phyloP scores from a whole-genome alignment of 768 basidiomycete species.

The Suillus placidus region DNA sequence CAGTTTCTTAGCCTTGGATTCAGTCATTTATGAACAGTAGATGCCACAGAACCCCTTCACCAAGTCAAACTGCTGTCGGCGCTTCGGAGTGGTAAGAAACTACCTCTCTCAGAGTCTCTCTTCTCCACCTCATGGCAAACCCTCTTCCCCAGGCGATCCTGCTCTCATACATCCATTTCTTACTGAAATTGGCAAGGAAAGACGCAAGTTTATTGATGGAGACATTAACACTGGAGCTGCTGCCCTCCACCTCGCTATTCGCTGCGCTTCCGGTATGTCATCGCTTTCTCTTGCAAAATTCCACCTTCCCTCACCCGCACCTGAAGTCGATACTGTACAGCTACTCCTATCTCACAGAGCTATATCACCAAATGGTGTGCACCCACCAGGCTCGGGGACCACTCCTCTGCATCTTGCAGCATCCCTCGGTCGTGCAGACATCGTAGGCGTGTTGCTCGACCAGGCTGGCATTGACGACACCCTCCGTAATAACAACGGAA shows the following conservation, averaged over 20 bases:
- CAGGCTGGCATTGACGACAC: slow-evolving; percentile 84
- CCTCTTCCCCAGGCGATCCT: slow-evolving; percentile 59
- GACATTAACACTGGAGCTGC: slow-evolving; percentile 70
- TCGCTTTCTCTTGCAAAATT: neutral
- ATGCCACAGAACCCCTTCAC: slow-evolving; percentile 49
- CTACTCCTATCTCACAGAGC: slow-evolving; percentile 71
- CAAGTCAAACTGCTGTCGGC: slow-evolving; percentile 69
- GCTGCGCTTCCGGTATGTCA: slow-evolving; percentile 72
- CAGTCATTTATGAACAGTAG: slow-evolving; percentile 21
- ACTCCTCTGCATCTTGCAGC: slow-evolving; percentile 78
- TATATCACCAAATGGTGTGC: slow-evolving; percentile 77
- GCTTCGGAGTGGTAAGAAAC: slow-evolving; percentile 56
- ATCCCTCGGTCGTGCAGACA: slow-evolving; percentile 69
- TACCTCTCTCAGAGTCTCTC: neutral
- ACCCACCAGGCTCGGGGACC: slow-evolving; percentile 70
- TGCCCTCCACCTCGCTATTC: slow-evolving; percentile 80
- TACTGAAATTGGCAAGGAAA: slow-evolving; percentile 72
- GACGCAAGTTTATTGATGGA: slow-evolving; percentile 48
- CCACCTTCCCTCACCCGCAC: slow-evolving; percentile 6
- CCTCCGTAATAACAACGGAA: slow-evolving; percentile 64
- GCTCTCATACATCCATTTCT: slow-evolving; percentile 81
- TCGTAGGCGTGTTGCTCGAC: slow-evolving; percentile 75
- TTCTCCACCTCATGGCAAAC: slow-evolving; percentile 3
- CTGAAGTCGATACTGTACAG: slow-evolving; percentile 65
- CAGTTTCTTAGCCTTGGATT: neutral